Conservation (phyloP, 306 rosid species). For the Prunus persica region DNA sequence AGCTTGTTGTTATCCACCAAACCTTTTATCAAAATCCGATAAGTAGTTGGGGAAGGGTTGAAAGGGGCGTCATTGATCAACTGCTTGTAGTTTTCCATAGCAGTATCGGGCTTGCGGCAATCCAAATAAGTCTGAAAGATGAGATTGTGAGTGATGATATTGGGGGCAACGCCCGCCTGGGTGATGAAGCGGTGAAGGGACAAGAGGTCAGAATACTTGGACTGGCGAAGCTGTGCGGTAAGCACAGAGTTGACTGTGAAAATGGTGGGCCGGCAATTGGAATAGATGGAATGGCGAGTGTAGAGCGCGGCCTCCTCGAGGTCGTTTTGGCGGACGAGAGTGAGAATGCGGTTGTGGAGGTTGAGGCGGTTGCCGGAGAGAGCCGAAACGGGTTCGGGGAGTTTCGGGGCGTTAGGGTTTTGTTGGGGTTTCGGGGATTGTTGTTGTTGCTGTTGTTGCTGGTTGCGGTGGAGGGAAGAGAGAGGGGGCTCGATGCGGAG, state of each 20-base stretch:
- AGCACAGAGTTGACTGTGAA: conserved; percentile 87
- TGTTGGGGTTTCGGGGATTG: conserved; percentile 36
- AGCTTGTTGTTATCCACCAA: conserved; percentile 68
- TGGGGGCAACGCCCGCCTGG: conserved; percentile 90
- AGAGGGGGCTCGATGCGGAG: conserved; percentile 96
- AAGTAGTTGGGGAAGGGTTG: conserved; percentile 81
- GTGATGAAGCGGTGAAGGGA: conserved; percentile 91
- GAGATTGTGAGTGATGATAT: conserved; percentile 76
- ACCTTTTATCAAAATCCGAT: conserved; percentile 65
- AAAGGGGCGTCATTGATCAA: conserved; percentile 81
- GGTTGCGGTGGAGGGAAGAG: conserved; percentile 70
- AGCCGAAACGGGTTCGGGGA: conserved; percentile 76
- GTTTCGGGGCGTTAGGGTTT: conserved; percentile 81
- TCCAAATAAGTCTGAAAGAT: conserved; percentile 88
- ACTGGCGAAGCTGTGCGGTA: conserved; percentile 74
- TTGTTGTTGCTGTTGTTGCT: conserved; percentile 24
- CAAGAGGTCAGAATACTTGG: conserved; percentile 77
- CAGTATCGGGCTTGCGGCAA: conserved; percentile 85
- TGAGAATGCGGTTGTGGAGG: conserved; percentile 74
- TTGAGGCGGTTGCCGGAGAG: conserved; percentile 77
- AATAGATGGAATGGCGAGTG: conserved; percentile 91
- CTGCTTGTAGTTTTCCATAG: conserved; percentile 87
- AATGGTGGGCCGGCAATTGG: conserved; percentile 91
- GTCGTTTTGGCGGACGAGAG: conserved; percentile 72
- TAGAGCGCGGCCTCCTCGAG: conserved; percentile 91